Base-by-base conservation (phyloP, 305 asterid species). In the Solanum hybrid region DNA sequence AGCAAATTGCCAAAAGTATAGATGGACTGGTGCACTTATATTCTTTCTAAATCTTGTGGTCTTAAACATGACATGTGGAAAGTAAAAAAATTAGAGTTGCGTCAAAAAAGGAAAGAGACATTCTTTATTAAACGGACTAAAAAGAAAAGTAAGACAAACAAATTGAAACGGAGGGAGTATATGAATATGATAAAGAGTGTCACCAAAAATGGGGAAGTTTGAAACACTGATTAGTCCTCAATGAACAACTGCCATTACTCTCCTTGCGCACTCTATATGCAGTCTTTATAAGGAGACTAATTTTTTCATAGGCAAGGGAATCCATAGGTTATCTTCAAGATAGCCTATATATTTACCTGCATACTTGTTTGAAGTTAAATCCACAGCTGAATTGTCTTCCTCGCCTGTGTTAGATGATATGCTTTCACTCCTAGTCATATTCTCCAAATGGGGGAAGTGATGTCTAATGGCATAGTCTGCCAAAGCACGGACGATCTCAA, bases 331-430 rank as follows among this genome's bases (percentile, higher is more conserved):
- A 78, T 78, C 87, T 82, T 82, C 72, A 51, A 51, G 29, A 19
- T 84, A 4, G 1, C 22, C 87, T 56, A 0, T 40, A 71, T 1
- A 15, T 38, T 84, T 93, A 97, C 99, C 99, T 88, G 98, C 99
- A 89, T 96, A 97, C 89, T 96, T 97, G 93, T 97, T 97, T 88
- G 98, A 94, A 90, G 96, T 96, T 90, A 97, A 92, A 93, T 97
- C 99, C 90, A 97, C 99, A 88, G 93, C 92, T 69, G 96, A 94
- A 90, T 92, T 95, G 90, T 94, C 97, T 86, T 95, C 98, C 88
- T 94, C 98, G 69, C 95, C 99, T 13, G 94, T 94, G 91, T 93
- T 94, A 91, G 94, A 92, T 84, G 98, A 97, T 77, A 95, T 90
- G 88, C 95, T 91, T 76, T 94, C 99, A 76, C 95, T 94, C 92